phyloP scores from a whole-genome alignment of 306 rosid genomes.

The Senna siamea region DNA sequence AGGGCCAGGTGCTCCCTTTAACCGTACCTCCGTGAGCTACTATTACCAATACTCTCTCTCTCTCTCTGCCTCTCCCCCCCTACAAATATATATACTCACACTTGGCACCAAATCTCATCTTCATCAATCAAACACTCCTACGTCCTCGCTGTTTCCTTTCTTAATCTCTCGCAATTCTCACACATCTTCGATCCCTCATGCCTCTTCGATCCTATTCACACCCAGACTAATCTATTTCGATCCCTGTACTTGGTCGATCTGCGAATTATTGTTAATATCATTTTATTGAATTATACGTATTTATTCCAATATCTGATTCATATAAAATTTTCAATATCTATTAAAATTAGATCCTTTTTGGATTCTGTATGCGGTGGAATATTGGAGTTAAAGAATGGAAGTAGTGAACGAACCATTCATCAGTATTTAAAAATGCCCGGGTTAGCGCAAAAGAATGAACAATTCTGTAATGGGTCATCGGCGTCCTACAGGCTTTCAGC shows the following conservation, averaged over 20 bases:
- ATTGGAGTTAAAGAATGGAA: constrained; percentile 41
- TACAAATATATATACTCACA: constrained; percentile 43
- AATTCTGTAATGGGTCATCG: constrained; percentile 66
- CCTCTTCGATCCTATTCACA: constrained; percentile 39
- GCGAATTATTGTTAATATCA: constrained; percentile 30
- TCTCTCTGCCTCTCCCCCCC: constrained; percentile 33
- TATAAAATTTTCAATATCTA: constrained; percentile 28
- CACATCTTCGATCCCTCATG: constrained; percentile 34
- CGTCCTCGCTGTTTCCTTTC: constrained; percentile 25
- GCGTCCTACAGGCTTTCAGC: constrained; percentile 58
- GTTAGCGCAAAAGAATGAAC: constrained; percentile 71
- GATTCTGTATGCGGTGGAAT: neutral
- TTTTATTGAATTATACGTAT: neutral
- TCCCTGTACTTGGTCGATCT: constrained; percentile 44
- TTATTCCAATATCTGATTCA: constrained; percentile 34
- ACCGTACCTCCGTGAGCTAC: constrained; percentile 36
- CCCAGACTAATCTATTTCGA: constrained; percentile 43
- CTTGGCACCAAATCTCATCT: constrained; percentile 80
- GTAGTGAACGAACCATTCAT: constrained; percentile 49
- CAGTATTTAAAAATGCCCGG: constrained; percentile 82
- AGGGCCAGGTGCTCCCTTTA: constrained; percentile 25
- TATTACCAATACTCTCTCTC: constrained; percentile 27
- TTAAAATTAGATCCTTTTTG: constrained; percentile 52
- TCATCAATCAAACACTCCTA: constrained; percentile 63
- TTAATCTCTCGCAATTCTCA: constrained; percentile 40